phyloP scores from a whole-genome alignment of 306 rosid species.

The Macrotyloma uniflorum region DNA sequence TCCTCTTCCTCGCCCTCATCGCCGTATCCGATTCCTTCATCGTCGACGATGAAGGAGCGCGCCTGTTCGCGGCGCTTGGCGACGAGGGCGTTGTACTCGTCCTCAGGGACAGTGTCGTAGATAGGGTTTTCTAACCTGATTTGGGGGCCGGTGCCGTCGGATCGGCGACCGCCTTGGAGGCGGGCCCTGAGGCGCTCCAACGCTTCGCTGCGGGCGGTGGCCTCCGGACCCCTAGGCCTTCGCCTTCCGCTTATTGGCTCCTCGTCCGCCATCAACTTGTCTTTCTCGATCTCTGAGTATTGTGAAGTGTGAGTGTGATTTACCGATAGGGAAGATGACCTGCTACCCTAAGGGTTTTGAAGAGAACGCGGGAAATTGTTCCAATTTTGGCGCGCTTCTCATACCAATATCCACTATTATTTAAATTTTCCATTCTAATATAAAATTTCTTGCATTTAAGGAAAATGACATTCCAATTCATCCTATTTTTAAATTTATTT shows the following conservation, averaged over 20 bases:
- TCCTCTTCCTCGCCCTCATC: slow-evolving; percentile 98
- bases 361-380: slow-evolving; percentile 46
- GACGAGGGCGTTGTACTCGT: slow-evolving; percentile 80
- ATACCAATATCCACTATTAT: not conserved
- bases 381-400: slow-evolving; percentile 33
- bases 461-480: too few species aligned
- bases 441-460: too few species aligned
- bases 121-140: slow-evolving; percentile 77
- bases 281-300: not conserved
- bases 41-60: slow-evolving; percentile 73
- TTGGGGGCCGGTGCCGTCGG: slow-evolving; percentile 61
- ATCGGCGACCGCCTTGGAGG: slow-evolving; percentile 64
- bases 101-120: slow-evolving; percentile 74
- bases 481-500: too few species aligned
- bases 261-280: slow-evolving; percentile 65
- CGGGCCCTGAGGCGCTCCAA: slow-evolving; percentile 77
- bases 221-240: slow-evolving; percentile 62
- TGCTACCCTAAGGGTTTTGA: not conserved
- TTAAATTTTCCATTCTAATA: too few species aligned
- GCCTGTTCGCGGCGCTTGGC: slow-evolving; percentile 86
- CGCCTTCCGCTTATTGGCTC: slow-evolving; percentile 55
- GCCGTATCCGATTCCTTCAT: slow-evolving; percentile 80
- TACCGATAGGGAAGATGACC: not conserved
- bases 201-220: slow-evolving; percentile 62
- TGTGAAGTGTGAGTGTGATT: not conserved